Evolutionary conservation across 2,329 filamentous ascomycete genomes (phyloP), one percentile per base, ranked within the genome.

Genomic region (Xylariaceae sp.): DNA sequence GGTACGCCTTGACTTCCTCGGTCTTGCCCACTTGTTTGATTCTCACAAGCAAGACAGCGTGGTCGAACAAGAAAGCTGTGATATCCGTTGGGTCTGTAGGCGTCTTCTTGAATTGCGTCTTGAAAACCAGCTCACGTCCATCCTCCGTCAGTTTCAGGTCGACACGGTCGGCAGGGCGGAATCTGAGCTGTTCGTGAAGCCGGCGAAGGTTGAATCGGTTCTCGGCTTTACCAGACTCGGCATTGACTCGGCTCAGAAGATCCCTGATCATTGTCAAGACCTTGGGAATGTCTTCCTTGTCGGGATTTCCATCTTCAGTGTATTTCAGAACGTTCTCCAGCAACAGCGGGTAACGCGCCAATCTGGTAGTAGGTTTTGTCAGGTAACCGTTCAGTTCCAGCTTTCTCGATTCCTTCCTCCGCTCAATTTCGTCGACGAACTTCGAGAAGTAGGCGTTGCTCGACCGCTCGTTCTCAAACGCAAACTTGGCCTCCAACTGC

Each of bases 341-440:
- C 10, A 99, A 80, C 44, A 99, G 79, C 3, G 94, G 94, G 73
- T 99, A 99, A 74, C 94, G 86, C 48, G 94, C 94, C 69, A 99
- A 78, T 78, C 94, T 86, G 15, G 94, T 99, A 1, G 94, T 99
- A 1, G 94, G 94, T 75, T 99, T 99, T 7, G 94, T 99, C 55
- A 99, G 80, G 71, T 99, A 99, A 67, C 94, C 94, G 73, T 99
- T 99, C 60, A 99, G 80, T 74, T 99, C 94, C 51, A 99, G 81
- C 76, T 99, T 99, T 64, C 94, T 85, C 4, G 93, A 97, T 74
- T 99, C 94, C 73, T 97, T 97, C 67, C 96, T 84, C 60, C 94
- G 83, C 74, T 99, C 94, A 4, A 95, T 96, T 73, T 97, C 92
- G 65, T 99, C 94, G 30, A 97, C 94, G 67, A 97, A 97, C 69